Evolutionary conservation across 2,329 filamentous ascomycete genomes (phyloP).

Genomic region (Nemania abortiva): DNA sequence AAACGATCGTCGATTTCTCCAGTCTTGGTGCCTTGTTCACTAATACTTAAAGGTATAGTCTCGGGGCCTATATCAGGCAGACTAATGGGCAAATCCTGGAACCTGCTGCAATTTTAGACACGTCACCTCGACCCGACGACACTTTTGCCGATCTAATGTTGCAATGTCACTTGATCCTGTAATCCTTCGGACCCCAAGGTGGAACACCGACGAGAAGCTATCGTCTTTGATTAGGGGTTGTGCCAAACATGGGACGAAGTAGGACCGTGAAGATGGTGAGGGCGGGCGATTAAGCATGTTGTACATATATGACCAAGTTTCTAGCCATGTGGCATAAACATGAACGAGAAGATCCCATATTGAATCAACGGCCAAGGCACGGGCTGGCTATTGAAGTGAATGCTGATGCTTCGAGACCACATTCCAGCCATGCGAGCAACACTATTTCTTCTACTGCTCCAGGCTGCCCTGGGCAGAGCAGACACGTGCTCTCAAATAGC

Average conservation of each 20-base stretch:
- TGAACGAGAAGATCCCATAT: neutral
- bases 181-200: conserved; percentile 8
- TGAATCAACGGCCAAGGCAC: neutral
- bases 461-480: conserved; percentile 41
- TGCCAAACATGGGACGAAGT: neutral
- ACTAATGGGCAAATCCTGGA: conserved; percentile 10
- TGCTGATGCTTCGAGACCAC: conserved; percentile 36
- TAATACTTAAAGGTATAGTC: neutral
- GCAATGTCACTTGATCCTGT: conserved; percentile 9
- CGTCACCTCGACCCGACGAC: conserved; percentile 4
- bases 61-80: conserved; percentile 3
- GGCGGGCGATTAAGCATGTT: conserved; percentile 1
- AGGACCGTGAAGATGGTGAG: neutral
- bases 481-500: conserved; percentile 57
- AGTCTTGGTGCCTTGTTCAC: conserved; percentile 7
- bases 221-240: conserved; percentile 2
- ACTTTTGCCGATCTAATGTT: conserved; percentile 15
- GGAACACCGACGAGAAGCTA: conserved; percentile 4
- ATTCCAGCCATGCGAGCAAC: conserved; percentile 16
- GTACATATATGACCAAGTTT: conserved; percentile 9
- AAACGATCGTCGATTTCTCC: conserved; percentile 24
- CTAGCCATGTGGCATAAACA: neutral
- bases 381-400: conserved; percentile 23
- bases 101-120: conserved; percentile 18
- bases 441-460: conserved; percentile 37